Base-by-base conservation (phyloP, 495 filamentous ascomycete species). In the Lophiotrema nucula region DNA sequence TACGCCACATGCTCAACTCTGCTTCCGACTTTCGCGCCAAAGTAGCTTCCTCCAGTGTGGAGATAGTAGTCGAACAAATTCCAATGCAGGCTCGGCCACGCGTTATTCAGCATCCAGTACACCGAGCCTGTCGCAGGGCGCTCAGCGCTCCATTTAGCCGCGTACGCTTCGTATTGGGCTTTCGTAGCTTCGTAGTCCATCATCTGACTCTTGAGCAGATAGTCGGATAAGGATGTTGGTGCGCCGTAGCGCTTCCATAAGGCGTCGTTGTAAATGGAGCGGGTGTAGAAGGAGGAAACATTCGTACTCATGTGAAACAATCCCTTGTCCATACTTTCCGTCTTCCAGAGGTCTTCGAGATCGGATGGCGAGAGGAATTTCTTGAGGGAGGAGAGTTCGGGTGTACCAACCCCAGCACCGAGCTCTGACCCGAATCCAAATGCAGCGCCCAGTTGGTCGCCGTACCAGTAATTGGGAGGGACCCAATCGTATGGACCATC, bases 71-170 rank as follows among this genome's bases (percentile, higher is more conserved):
- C 83, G 66, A 85, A 84, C 1, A 86, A 62, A 52, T 83, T 81
- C 83, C 84, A 87, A 64, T 86, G 83, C 33, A 86, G 70, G 39
- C 74, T 80, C 10, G 84, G 83, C 78, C 83, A 86, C 0, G 83
- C 83, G 44, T 77, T 78, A 55, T 83, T 86, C 57, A 85, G 59
- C 84, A 86, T 87, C 84, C 84, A 86, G 69, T 87, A 87, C 4
- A 87, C 77, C 35, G 81, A 18, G 0, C 84, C 83, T 0, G 83
- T 86, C 0, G 84, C 81, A 2, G 81, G 77, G 0, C 77, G 70
- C 3, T 71, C 65, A 0, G 75, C 77, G 54, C 68, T 47, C 71
- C 81, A 83, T 0, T 74, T 69, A 13, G 77, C 70, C 0, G 74
- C 70, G 53, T 78, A 84, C 0, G 71, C 82, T 60, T 87, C 84